These are phyloP conservation scores for Lachnum nothofagi DNA, from an alignment of 2,329 filamentous ascomycete species.

Conservation along the genomic window DNA sequence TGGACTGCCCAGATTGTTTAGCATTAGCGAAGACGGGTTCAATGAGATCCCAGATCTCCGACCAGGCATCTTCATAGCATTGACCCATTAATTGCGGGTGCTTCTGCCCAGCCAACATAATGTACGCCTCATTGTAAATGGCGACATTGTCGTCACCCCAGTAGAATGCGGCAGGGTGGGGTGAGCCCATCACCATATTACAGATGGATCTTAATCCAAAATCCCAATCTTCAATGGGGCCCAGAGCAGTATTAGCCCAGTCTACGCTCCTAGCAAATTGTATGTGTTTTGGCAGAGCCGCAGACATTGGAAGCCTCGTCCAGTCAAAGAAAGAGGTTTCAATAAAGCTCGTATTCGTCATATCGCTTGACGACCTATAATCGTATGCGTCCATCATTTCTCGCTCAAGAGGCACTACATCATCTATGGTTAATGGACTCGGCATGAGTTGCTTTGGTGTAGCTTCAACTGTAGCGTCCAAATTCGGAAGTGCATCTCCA, in stretches of 20 bases:
- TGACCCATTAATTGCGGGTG: slow-evolving; percentile 72
- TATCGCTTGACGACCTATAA: slow-evolving; percentile 7
- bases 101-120: slow-evolving; percentile 67
- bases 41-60: slow-evolving; percentile 69
- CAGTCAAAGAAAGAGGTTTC: slow-evolving; percentile 42
- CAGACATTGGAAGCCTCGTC: slow-evolving; percentile 64
- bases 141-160: slow-evolving; percentile 67
- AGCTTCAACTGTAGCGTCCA: neutral
- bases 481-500: slow-evolving; percentile 15
- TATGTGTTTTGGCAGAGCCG: slow-evolving; percentile 64
- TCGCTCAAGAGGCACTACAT: slow-evolving; percentile 11
- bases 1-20: slow-evolving; percentile 66
- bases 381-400: slow-evolving; percentile 17
- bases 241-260: slow-evolving; percentile 68
- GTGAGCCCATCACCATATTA: slow-evolving; percentile 75
- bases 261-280: slow-evolving; percentile 66
- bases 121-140: slow-evolving; percentile 70
- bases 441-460: slow-evolving; percentile 1
- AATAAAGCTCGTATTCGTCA: slow-evolving; percentile 13
- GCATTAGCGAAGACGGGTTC: slow-evolving; percentile 64
- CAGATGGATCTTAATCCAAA: slow-evolving; percentile 70
- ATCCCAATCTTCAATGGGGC: slow-evolving; percentile 70
- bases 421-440: slow-evolving; percentile 6
- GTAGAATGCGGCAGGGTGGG: slow-evolving; percentile 71
- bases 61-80: slow-evolving; percentile 61